phyloP scores from a whole-genome alignment of 768 basidiomycete species.

The Lactifluus pinguis region DNA sequence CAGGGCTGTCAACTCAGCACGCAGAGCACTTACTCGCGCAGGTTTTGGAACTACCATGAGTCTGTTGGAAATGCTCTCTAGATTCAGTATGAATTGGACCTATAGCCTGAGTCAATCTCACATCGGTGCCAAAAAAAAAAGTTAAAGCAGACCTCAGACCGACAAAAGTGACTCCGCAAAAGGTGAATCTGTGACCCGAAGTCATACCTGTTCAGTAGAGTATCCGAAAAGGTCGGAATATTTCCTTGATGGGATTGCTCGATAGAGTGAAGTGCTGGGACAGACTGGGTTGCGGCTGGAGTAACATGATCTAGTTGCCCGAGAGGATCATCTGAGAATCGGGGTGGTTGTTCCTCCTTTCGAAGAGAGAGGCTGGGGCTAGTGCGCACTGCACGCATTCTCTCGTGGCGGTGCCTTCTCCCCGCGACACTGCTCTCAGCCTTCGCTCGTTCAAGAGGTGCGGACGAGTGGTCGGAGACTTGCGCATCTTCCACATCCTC shows the following conservation, averaged over 20 bases:
- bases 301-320: constrained; percentile 48
- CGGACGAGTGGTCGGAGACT: constrained; percentile 10
- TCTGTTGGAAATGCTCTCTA: constrained; percentile 90
- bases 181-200: constrained; percentile 57
- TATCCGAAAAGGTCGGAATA: constrained; percentile 39
- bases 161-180: constrained; percentile 78
- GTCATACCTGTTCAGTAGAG: constrained; percentile 62
- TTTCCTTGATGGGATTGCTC: constrained; percentile 39
- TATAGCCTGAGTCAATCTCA: constrained; percentile 27
- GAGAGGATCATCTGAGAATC: constrained; percentile 64
- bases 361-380: constrained; percentile 62
- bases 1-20: constrained; percentile 89
- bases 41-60: constrained; percentile 88
- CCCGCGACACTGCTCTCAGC: neutral
- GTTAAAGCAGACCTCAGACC: constrained; percentile 57
- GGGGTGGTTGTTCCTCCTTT: constrained; percentile 41
- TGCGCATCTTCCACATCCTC: constrained; percentile 25
- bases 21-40: constrained; percentile 89
- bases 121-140: neutral
- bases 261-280: constrained; percentile 53
- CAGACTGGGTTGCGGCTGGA: constrained; percentile 54
- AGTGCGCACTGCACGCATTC: constrained; percentile 55
- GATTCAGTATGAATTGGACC: constrained; percentile 77
- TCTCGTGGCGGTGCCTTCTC: constrained; percentile 33
- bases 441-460: constrained; percentile 17